These are phyloP conservation scores for Antitrichia curtipendula DNA, from an alignment of 225 moss, liverwort and hornwort genomes.

Conservation along the genomic window DNA sequence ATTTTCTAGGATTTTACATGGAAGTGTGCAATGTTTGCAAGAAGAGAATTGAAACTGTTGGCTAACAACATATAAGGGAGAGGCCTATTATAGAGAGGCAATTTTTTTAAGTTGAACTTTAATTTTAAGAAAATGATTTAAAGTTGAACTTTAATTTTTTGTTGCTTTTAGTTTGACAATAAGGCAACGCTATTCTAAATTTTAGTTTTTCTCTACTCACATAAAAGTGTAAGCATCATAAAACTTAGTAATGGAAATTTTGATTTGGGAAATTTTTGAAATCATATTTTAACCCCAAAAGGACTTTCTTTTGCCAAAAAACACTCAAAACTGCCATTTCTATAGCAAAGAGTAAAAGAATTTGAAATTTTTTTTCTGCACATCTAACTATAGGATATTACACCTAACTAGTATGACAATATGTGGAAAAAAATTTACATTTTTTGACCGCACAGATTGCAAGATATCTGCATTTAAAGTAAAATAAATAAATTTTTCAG, in stretches of 20 bases:
- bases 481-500: too few relatives aligned
- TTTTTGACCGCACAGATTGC: too few relatives aligned
- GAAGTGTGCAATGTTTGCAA: background rate
- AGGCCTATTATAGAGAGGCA: accelerated
- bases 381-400: too few relatives aligned
- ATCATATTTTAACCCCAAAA: accelerated
- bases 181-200: background rate
- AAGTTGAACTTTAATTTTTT: background rate
- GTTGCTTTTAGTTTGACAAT: background rate
- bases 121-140: accelerated
- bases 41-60: background rate
- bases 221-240: background rate
- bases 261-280: accelerated
- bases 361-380: too few relatives aligned
- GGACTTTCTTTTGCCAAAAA: too few relatives aligned
- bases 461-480: too few relatives aligned
- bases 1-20: background rate
- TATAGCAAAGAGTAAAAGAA: too few relatives aligned
- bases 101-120: too few relatives aligned
- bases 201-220: accelerated
- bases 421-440: too few relatives aligned
- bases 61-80: background rate
- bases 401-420: too few relatives aligned
- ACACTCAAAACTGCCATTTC: too few relatives aligned
- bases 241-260: background rate